Evolutionary conservation across 2,329 filamentous ascomycete genomes (phyloP).

Genomic region (Sporothrix phasma): DNA sequence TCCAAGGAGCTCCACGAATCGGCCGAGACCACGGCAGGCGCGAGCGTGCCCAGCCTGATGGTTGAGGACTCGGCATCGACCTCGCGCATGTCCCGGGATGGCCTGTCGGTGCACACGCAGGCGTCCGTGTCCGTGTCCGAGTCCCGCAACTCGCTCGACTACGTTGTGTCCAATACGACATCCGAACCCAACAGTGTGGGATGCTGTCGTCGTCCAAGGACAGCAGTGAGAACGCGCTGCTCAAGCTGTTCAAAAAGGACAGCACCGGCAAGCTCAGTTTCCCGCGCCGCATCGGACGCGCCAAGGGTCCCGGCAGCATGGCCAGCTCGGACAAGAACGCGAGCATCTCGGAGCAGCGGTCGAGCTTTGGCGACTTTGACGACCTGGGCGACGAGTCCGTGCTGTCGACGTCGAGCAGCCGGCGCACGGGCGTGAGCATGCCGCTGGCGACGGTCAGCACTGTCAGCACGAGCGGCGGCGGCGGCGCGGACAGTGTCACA

Average conservation of each 20-base stretch:
- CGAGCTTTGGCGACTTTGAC: constrained; percentile 48
- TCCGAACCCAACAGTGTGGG: constrained; percentile 39
- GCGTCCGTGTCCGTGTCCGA: constrained; percentile 49
- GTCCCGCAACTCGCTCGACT: constrained; percentile 50
- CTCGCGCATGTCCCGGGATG: constrained; percentile 46
- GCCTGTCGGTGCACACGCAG: constrained; percentile 47
- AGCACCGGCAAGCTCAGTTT: constrained; percentile 57
- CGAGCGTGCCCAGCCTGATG: constrained; percentile 31
- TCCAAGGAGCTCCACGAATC: constrained; percentile 17
- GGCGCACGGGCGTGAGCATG: constrained; percentile 23
- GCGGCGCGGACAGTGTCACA: constrained; percentile 46
- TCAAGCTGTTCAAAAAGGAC: constrained; percentile 58
- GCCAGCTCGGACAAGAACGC: constrained; percentile 48
- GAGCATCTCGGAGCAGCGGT: constrained; percentile 38
- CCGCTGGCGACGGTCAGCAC: constrained; percentile 2
- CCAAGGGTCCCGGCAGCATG: constrained; percentile 44
- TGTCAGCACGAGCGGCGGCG: constrained; percentile 16
- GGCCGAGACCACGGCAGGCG: constrained; percentile 24
- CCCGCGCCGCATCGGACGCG: constrained; percentile 39
- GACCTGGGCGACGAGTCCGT: constrained; percentile 38
- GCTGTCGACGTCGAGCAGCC: constrained; percentile 14
- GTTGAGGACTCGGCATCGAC: constrained; percentile 38
- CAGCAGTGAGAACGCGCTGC: constrained; percentile 41
- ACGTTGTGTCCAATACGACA: constrained; percentile 44
- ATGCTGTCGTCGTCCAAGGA: constrained; percentile 34